Conservation (phyloP, 2,329 filamentous ascomycete genomes). For the Ascochyta fabae region DNA sequence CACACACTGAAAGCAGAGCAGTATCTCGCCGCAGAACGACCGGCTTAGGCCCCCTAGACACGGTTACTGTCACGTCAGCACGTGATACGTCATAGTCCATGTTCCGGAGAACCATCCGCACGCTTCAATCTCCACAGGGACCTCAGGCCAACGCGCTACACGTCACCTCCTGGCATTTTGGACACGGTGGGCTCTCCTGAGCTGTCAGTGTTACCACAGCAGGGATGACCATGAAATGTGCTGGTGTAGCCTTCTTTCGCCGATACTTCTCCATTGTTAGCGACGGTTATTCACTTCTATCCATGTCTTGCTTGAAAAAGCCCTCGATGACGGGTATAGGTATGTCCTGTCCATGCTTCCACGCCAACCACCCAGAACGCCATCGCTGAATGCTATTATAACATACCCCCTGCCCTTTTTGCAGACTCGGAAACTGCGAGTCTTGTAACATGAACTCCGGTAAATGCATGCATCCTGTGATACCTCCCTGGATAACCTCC, state of each 20-base stretch:
- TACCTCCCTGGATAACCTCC: background rate
- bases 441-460: constrained; percentile 10
- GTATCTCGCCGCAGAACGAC: constrained; percentile 7
- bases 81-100: constrained; percentile 10
- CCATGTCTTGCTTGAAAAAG: background rate
- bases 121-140: background rate
- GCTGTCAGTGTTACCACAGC: background rate
- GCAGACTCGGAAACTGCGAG: constrained; percentile 1
- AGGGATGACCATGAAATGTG: background rate
- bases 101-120: background rate
- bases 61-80: constrained; percentile 5
- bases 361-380: constrained; percentile 22
- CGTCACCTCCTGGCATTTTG: background rate
- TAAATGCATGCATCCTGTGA: constrained; percentile 1
- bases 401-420: constrained; percentile 4
- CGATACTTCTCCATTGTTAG: background rate
- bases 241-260: background rate
- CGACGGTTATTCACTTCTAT: background rate
- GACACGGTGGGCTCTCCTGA: background rate
- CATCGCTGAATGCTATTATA: constrained; percentile 31
- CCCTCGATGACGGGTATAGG: constrained; percentile 14
- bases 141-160: background rate
- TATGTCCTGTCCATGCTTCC: constrained; percentile 1
- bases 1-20: constrained; percentile 5
- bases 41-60: constrained; percentile 1